Conservation (phyloP, 1,139 yeast genomes). For the Candida tropicalis region DNA sequence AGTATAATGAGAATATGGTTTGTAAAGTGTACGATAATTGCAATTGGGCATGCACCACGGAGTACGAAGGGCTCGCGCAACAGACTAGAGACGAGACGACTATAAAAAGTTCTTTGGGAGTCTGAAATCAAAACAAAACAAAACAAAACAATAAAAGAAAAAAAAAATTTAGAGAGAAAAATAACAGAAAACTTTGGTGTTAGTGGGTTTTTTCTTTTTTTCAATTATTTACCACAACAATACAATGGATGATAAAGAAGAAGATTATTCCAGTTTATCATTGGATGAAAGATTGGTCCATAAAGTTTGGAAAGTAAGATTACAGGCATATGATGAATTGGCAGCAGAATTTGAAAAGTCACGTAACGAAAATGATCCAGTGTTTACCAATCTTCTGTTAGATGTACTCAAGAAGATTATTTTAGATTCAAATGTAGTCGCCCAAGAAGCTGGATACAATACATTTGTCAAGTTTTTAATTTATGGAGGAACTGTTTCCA, state of each 20-base stretch:
- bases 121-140: not conserved
- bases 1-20: no score
- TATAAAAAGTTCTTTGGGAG: not conserved
- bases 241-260: conserved; percentile 45
- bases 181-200: conserved; percentile 1
- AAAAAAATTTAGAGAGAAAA: conserved; percentile 2
- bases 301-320: conserved; percentile 90
- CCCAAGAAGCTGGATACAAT: conserved; percentile 80
- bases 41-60: no score
- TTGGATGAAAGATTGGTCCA: conserved; percentile 67
- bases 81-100: not conserved
- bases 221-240: not conserved
- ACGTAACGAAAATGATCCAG: conserved; percentile 55
- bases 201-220: not conserved
- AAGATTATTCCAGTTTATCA: conserved; percentile 65
- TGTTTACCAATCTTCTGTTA: conserved; percentile 45
- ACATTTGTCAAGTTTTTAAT: conserved; percentile 60
- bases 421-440: conserved; percentile 84
- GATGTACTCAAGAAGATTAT: conserved; percentile 60
- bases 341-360: conserved; percentile 55
- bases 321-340: conserved; percentile 75
- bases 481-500: conserved; percentile 52
- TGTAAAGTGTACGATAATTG: no score
- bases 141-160: not conserved
- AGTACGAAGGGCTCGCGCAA: no score